phyloP scores from a whole-genome alignment of 192 early-diverging fungal species.

The Rhizophlyctis rosea region DNA sequence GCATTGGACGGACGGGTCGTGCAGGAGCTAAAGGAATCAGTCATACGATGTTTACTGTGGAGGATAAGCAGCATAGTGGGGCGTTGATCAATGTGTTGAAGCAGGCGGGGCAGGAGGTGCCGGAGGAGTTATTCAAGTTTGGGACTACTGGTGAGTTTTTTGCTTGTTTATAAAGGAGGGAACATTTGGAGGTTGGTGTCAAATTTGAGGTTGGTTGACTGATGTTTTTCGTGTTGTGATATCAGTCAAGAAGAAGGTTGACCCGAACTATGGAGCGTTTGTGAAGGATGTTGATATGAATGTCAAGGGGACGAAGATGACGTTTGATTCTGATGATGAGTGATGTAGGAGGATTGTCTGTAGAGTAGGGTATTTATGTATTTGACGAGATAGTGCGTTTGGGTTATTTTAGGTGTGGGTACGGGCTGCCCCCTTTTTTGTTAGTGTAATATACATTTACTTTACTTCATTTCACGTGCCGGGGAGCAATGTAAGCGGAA shows the following conservation, averaged over 20 bases:
- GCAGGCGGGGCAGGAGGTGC: slow-evolving; percentile 80
- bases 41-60: slow-evolving; percentile 88
- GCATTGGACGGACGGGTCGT: slow-evolving; percentile 94
- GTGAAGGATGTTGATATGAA: slow-evolving; percentile 83
- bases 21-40: slow-evolving; percentile 87
- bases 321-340: slow-evolving; percentile 52
- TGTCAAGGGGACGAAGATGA: slow-evolving; percentile 87
- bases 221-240: too few relatives aligned
- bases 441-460: too few relatives aligned
- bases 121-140: slow-evolving; percentile 86
- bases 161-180: too few relatives aligned
- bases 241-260: slow-evolving; percentile 92
- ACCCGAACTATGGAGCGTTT: slow-evolving; percentile 92
- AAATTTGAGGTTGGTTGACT: not conserved
- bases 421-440: too few relatives aligned
- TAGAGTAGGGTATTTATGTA: too few relatives aligned
- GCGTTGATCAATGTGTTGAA: slow-evolving; percentile 89
- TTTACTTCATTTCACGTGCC: too few relatives aligned
- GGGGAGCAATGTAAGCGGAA: too few relatives aligned
- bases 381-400: too few relatives aligned
- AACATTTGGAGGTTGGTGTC: not conserved
- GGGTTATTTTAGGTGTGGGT: too few relatives aligned
- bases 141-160: slow-evolving; percentile 63
- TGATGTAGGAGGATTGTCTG: too few relatives aligned
- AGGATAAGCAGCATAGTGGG: slow-evolving; percentile 79